Conservation (phyloP, 495 filamentous ascomycete species). For the Lasiosphaeris hirsuta region DNA sequence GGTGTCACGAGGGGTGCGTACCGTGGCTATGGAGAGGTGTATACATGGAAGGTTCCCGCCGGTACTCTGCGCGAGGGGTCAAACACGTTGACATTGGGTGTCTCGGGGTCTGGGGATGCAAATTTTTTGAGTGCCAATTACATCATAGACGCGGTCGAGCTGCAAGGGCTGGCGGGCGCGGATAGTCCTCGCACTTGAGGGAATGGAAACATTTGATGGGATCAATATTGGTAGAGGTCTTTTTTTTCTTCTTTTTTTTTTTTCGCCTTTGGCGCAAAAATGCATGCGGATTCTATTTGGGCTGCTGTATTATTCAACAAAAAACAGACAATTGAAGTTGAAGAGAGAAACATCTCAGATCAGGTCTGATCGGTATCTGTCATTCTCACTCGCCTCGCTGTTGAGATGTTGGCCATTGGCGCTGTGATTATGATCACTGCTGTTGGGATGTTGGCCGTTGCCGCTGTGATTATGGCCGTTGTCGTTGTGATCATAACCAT, state of each 20-base stretch:
- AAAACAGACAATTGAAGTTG: too few relatives aligned
- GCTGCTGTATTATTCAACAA: too few relatives aligned
- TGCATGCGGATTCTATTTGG: too few relatives aligned
- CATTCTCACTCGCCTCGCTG: too few relatives aligned
- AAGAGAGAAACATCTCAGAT: too few relatives aligned
- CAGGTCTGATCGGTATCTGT: too few relatives aligned
- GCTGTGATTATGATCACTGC: too few relatives aligned
- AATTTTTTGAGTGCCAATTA: conserved; percentile 54
- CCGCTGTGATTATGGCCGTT: too few relatives aligned
- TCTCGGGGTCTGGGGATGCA: conserved; percentile 50
- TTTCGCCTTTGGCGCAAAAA: too few relatives aligned
- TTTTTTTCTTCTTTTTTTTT: too few relatives aligned
- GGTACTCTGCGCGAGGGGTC: conserved; percentile 49
- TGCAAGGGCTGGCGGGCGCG: conserved; percentile 30
- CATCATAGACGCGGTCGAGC: conserved; percentile 51
- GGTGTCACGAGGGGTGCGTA: conserved; percentile 61
- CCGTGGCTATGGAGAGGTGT: conserved; percentile 54
- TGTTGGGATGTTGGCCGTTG: too few relatives aligned
- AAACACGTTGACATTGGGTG: conserved; percentile 55
- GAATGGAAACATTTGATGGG: conserved; percentile 2
- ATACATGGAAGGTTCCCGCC: conserved; percentile 48
- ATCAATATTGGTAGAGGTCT: conserved; percentile 2
- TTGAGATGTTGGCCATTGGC: too few relatives aligned
- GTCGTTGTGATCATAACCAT: neutral
- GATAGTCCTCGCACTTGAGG: conserved; percentile 12